These are phyloP conservation scores for Paecilomyces formosus DNA, from an alignment of 2,329 filamentous ascomycete genomes.

Conservation along the genomic window DNA sequence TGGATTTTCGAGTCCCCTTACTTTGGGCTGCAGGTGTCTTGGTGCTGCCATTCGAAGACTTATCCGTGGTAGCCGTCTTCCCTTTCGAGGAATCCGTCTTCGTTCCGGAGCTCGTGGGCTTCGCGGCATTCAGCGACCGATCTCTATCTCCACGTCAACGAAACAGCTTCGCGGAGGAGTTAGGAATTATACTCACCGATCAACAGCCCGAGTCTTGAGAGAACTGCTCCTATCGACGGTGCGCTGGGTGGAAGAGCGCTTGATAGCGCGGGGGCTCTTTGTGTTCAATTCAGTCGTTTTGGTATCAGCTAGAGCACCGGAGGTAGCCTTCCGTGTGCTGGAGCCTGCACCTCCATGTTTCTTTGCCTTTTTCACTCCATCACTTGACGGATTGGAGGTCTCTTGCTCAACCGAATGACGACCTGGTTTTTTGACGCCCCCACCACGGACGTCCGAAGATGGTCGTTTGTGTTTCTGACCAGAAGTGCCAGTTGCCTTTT, in stretches of 20 bases:
- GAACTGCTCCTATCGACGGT: background rate
- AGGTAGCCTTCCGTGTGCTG: background rate
- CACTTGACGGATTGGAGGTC: background rate
- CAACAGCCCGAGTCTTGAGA: background rate
- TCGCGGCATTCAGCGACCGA: background rate
- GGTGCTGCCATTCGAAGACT: background rate
- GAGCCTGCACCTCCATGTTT: background rate
- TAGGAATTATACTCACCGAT: background rate
- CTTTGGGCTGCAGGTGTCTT: background rate
- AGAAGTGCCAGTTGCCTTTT: background rate
- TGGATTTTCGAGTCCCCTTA: constrained; percentile 3
- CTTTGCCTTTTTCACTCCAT: background rate
- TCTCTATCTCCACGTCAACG: background rate
- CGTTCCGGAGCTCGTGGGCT: background rate
- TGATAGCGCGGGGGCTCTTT: background rate
- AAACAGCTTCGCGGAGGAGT: background rate
- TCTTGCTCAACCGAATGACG: background rate
- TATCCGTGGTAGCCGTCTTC: background rate
- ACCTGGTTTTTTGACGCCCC: background rate
- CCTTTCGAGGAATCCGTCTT: background rate
- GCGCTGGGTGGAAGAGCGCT: background rate
- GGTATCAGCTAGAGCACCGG: background rate
- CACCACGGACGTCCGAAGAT: background rate
- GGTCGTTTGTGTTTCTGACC: background rate
- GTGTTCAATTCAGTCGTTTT: background rate